These are phyloP conservation scores for Mycena epipterygia DNA, from an alignment of 768 basidiomycete species.

Conservation along the genomic window DNA sequence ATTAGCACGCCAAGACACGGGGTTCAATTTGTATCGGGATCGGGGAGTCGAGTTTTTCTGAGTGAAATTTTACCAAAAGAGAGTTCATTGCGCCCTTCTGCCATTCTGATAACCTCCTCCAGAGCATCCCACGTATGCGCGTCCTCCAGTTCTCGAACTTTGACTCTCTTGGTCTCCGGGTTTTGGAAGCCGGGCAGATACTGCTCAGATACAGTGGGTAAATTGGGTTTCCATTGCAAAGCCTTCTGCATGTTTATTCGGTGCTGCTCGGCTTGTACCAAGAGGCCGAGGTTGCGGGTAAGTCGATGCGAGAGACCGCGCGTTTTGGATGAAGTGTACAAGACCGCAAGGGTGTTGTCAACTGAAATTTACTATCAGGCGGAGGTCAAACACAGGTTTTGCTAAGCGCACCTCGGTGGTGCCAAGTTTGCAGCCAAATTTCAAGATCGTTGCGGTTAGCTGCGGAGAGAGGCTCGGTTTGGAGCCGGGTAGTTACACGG, in stretches of 20 bases:
- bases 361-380: conserved; percentile 54
- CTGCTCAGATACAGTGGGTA: conserved; percentile 32
- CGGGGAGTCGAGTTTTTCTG: neutral
- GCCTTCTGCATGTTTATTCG: conserved; percentile 43
- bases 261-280: conserved; percentile 52
- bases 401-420: conserved; percentile 52
- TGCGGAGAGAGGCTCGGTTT: conserved; percentile 42
- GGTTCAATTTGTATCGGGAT: neutral
- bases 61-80: conserved; percentile 61
- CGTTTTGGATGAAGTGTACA: conserved; percentile 72
- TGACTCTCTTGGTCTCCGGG: conserved; percentile 25
- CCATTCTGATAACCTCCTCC: conserved; percentile 69
- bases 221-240: conserved; percentile 55
- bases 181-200: conserved; percentile 33
- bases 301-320: conserved; percentile 73
- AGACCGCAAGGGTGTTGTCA: conserved; percentile 73
- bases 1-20: neutral
- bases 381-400: neutral
- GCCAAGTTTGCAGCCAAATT: conserved; percentile 66
- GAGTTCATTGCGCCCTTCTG: conserved; percentile 66
- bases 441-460: conserved; percentile 48
- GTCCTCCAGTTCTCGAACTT: conserved; percentile 39
- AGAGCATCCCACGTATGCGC: conserved; percentile 56
- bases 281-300: conserved; percentile 66
- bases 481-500: conserved; percentile 55